Evolutionary conservation across 2,329 filamentous ascomycete species (phyloP).

Genomic region (Sclerotinia trifoliorum): DNA sequence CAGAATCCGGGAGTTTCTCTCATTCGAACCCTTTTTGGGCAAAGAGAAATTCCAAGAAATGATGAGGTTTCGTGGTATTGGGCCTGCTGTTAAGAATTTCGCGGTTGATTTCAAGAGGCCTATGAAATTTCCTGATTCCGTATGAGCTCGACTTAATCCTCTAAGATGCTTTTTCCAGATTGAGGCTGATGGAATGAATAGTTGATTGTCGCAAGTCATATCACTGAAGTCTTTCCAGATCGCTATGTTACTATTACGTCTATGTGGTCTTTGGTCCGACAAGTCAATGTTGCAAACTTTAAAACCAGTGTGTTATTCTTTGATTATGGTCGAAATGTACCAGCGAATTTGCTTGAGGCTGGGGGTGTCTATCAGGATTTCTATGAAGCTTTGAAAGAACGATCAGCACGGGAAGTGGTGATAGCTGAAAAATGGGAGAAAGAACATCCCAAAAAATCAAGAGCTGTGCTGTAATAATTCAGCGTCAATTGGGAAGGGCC

Average conservation of each 20-base stretch:
- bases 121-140: slow-evolving; percentile 10
- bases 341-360: slow-evolving; percentile 11
- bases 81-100: not conserved
- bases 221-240: slow-evolving; percentile 9
- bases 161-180: not conserved
- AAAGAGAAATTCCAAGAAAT: slow-evolving; percentile 20
- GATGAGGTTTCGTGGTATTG: not conserved
- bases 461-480: not conserved
- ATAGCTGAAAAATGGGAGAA: slow-evolving; percentile 12
- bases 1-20: slow-evolving; percentile 10
- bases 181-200: not conserved
- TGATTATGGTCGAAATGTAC: slow-evolving; percentile 1
- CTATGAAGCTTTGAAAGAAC: slow-evolving; percentile 7
- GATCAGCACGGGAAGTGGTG: not conserved
- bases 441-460: not conserved
- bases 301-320: slow-evolving; percentile 7
- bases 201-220: slow-evolving; percentile 14
- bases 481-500: not conserved
- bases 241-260: slow-evolving; percentile 6
- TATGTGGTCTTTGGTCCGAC: slow-evolving; percentile 12
- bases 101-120: slow-evolving; percentile 7
- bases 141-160: not conserved
- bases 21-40: slow-evolving; percentile 9
- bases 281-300: slow-evolving; percentile 9
- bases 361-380: slow-evolving; percentile 2